These are phyloP conservation scores for Pseudogymnoascus sp. DNA, from an alignment of 2,329 filamentous ascomycete species.

Conservation along the genomic window DNA sequence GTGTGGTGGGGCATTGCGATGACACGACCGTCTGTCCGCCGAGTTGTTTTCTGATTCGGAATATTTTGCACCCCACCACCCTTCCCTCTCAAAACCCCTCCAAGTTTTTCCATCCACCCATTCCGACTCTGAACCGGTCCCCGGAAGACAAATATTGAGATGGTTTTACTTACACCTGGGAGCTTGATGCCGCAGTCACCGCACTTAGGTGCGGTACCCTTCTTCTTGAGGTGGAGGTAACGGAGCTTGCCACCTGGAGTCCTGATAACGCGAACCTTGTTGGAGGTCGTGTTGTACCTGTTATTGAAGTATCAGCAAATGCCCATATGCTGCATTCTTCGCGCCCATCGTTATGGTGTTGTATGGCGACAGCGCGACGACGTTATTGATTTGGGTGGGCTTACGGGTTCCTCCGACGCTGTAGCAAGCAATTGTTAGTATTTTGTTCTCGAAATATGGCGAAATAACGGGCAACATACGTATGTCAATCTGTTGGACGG, in stretches of 20 bases:
- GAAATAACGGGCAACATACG: conserved; percentile 12
- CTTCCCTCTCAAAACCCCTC: not conserved
- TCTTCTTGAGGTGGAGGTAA: conserved; percentile 99
- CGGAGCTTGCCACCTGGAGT: conserved; percentile 93
- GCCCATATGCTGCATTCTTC: conserved; percentile 1
- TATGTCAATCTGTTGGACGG: conserved; percentile 41
- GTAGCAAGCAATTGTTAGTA: conserved; percentile 10
- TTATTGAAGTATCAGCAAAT: conserved; percentile 5
- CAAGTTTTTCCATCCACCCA: not conserved
- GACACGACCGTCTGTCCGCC: not conserved
- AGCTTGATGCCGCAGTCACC: conserved; percentile 98
- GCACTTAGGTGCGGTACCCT: conserved; percentile 95
- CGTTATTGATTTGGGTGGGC: conserved; percentile 31
- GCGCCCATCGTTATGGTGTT: not conserved
- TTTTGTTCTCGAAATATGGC: not conserved
- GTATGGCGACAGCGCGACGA: not conserved
- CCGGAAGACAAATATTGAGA: conserved; percentile 5
- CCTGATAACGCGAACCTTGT: conserved; percentile 93
- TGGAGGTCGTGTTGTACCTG: conserved; percentile 97
- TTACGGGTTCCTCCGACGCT: conserved; percentile 70
- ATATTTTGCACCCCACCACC: not conserved
- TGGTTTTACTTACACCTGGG: conserved; percentile 72
- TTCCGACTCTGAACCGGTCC: not conserved
- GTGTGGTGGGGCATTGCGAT: not conserved
- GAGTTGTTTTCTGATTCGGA: not conserved